Percentiles rank a stretch among this genome's conserved stretches.
phyloP scores from a whole-genome alignment of 1,284 basidiomycete species.

The Melampsora americana region DNA sequence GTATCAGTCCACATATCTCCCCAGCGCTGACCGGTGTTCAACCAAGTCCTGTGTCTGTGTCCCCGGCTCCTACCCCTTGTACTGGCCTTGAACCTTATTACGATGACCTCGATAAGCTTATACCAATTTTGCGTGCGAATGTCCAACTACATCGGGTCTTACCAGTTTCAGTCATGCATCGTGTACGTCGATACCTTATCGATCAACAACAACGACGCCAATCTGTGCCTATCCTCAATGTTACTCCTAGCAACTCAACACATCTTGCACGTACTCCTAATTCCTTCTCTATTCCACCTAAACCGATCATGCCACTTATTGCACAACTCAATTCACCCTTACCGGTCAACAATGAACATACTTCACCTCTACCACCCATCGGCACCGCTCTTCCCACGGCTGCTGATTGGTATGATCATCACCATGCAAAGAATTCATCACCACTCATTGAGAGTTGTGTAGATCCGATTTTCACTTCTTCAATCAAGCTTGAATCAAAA shows the following conservation, averaged over 20 bases:
- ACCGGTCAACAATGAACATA: not conserved
- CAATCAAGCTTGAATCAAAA: no score
- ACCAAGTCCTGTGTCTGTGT: not conserved
- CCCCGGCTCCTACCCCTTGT: not conserved
- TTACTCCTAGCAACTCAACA: not conserved
- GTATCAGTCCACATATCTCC: not conserved
- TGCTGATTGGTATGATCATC: not conserved
- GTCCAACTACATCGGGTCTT: constrained; percentile 23
- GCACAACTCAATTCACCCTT: not conserved
- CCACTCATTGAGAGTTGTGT: not conserved
- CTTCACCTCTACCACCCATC: not conserved
- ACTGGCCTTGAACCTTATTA: constrained; percentile 31
- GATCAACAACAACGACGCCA: constrained; percentile 30
- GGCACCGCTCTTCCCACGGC: not conserved
- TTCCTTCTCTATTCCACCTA: not conserved
- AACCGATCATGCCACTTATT: constrained; percentile 1
- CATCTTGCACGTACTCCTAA: not conserved
- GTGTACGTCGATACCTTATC: constrained; percentile 26
- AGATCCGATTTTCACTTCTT: not conserved
- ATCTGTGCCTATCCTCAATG: not conserved
- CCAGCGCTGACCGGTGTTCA: not conserved
- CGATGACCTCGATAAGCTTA: constrained; percentile 36
- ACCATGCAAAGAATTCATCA: not conserved
- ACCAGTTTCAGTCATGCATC: constrained; percentile 35
- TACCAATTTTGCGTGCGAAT: constrained; percentile 15